phyloP scores from a whole-genome alignment of 2,329 filamentous ascomycete species.

The Cladosporium sphaerospermum region DNA sequence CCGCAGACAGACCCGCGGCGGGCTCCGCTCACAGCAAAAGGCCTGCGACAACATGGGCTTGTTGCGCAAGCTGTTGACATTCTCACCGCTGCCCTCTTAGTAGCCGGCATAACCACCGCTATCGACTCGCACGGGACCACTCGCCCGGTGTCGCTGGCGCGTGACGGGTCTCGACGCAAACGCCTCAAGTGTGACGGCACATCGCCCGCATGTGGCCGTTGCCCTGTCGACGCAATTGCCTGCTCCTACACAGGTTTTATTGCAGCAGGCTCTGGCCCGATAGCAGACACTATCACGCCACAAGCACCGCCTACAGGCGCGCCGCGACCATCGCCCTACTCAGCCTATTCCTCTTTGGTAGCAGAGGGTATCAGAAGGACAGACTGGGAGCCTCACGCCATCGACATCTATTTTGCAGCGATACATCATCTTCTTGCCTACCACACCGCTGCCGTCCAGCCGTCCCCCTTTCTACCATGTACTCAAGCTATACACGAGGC shows the following conservation, averaged over 20 bases:
- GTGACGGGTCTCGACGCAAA: conserved; percentile 45
- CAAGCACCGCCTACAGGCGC: no score
- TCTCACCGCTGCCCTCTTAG: no score
- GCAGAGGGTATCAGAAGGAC: conserved; percentile 83
- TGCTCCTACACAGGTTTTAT: conserved; percentile 70
- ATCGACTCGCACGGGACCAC: not conserved
- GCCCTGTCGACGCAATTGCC: conserved; percentile 51
- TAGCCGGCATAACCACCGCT: no score
- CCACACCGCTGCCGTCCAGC: conserved; percentile 6
- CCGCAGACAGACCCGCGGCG: no score
- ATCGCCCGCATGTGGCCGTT: conserved; percentile 61
- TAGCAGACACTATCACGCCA: no score
- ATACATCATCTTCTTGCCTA: conserved; percentile 58
- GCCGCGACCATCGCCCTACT: no score
- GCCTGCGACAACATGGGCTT: no score
- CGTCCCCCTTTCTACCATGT: not conserved
- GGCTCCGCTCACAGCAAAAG: no score
- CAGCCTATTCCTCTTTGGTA: not conserved
- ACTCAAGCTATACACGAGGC: conserved; percentile 30
- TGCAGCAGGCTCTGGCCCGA: no score
- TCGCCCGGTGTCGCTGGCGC: conserved; percentile 33
- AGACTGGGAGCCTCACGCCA: conserved; percentile 83
- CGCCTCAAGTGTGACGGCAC: conserved; percentile 72
- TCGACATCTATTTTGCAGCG: conserved; percentile 78
- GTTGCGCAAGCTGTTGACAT: no score